phyloP scores from a whole-genome alignment of 1,139 yeast genomes.

The Saccharomyces hybrid region DNA sequence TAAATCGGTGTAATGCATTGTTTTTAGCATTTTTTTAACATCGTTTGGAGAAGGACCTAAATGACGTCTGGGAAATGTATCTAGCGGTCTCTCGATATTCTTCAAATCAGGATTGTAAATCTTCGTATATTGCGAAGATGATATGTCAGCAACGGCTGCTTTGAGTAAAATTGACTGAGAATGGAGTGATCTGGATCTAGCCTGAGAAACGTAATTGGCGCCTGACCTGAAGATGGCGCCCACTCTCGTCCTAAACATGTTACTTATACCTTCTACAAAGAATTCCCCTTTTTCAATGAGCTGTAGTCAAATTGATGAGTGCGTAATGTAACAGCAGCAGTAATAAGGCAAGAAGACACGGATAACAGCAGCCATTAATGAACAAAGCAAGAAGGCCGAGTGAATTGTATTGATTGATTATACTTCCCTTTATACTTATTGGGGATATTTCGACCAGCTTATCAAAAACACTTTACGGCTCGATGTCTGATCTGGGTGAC shows the following conservation, averaged over 20 bases:
- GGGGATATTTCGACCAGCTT: not conserved
- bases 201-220: not conserved
- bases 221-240: not conserved
- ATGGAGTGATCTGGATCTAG: slow-evolving; percentile 1
- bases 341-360: too few species aligned
- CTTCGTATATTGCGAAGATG: slow-evolving; percentile 16
- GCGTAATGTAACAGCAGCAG: too few species aligned
- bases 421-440: not conserved
- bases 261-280: not conserved
- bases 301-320: not conserved
- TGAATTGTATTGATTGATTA: too few species aligned
- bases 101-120: slow-evolving; percentile 15
- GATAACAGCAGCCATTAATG: too few species aligned
- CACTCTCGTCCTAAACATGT: not conserved
- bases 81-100: slow-evolving; percentile 39
- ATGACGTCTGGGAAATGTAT: slow-evolving; percentile 86
- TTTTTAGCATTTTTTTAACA: slow-evolving; percentile 54
- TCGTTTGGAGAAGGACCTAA: slow-evolving; percentile 71
- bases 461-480: not conserved
- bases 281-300: not conserved
- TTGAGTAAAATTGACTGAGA: not conserved
- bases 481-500: not conserved
- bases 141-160: slow-evolving; percentile 11
- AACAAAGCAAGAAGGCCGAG: too few species aligned
- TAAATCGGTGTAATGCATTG: slow-evolving; percentile 50